Evolutionary conservation across 1,284 basidiomycete genomes (phyloP).

Genomic region (Quambalaria eucalypti): DNA sequence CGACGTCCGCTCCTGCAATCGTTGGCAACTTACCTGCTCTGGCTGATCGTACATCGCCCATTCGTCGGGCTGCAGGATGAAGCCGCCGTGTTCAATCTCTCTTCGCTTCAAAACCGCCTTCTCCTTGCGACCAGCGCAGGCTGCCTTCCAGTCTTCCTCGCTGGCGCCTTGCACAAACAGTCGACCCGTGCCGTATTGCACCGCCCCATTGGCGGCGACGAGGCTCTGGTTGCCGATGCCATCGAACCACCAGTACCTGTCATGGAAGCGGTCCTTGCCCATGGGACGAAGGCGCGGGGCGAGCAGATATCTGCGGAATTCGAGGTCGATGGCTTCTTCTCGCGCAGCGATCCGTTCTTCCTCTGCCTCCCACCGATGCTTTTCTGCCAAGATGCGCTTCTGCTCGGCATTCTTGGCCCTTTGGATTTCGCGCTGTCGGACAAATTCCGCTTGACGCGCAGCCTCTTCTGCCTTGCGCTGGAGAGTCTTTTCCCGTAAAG

Average conservation of each 20-base stretch:
- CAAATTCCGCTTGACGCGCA: slow-evolving; percentile 13
- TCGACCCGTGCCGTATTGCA: slow-evolving; percentile 72
- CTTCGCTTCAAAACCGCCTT: slow-evolving; percentile 51
- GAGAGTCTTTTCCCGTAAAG: slow-evolving; percentile 37
- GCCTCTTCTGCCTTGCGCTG: slow-evolving; percentile 31
- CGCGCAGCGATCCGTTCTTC: slow-evolving; percentile 67
- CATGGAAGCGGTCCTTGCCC: slow-evolving; percentile 84
- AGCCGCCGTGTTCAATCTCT: slow-evolving; percentile 60
- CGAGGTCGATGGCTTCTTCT: slow-evolving; percentile 78
- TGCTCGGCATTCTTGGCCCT: slow-evolving; percentile 26
- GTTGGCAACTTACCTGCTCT: slow-evolving; percentile 60
- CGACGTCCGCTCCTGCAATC: slow-evolving; percentile 3
- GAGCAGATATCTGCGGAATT: slow-evolving; percentile 77
- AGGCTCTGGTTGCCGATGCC: slow-evolving; percentile 77
- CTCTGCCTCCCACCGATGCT: slow-evolving; percentile 56
- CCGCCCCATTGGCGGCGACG: slow-evolving; percentile 54
- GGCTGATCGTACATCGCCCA: slow-evolving; percentile 82
- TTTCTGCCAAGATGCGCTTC: slow-evolving; percentile 29
- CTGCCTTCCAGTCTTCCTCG: slow-evolving; percentile 50
- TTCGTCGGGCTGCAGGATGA: slow-evolving; percentile 63
- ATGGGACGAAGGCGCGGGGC: slow-evolving; percentile 75
- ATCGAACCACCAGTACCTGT: slow-evolving; percentile 97
- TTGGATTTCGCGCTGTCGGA: slow-evolving; percentile 24
- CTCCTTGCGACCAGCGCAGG: slow-evolving; percentile 44
- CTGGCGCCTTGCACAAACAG: slow-evolving; percentile 83